Percentiles rank a stretch among this genome's conserved stretches.
Conservation (phyloP, 2,329 filamentous ascomycete species). For the Zasmidium angulare region DNA sequence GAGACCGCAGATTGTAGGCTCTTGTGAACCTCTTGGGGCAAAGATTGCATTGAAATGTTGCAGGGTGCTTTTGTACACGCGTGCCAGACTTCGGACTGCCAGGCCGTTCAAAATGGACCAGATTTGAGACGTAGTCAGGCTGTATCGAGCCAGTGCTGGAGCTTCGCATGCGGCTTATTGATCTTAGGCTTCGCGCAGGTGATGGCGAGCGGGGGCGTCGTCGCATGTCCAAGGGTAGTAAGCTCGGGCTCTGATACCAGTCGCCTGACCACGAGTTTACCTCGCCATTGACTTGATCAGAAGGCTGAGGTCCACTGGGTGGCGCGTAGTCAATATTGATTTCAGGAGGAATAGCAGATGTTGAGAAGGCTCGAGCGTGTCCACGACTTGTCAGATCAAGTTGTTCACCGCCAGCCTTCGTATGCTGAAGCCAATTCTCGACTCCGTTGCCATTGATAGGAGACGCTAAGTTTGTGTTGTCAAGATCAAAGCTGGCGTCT, state of each 20-base stretch:
- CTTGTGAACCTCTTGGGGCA: conserved; percentile 96
- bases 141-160: conserved; percentile 56
- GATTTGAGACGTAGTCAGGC: conserved; percentile 77
- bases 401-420: neutral
- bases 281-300: conserved; percentile 5
- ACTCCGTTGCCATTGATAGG: neutral
- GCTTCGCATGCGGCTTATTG: conserved; percentile 44
- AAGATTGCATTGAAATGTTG: conserved; percentile 90
- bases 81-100: conserved; percentile 63
- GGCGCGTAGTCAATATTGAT: conserved; percentile 94
- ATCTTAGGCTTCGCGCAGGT: conserved; percentile 30
- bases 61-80: conserved; percentile 97
- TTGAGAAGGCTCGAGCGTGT: neutral
- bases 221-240: conserved; percentile 44
- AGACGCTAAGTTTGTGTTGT: too few species aligned
- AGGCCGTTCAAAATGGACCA: conserved; percentile 84
- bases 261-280: neutral
- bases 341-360: conserved; percentile 62
- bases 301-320: conserved; percentile 51
- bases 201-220: conserved; percentile 46
- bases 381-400: neutral
- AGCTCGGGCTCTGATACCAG: conserved; percentile 30
- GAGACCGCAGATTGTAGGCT: conserved; percentile 93
- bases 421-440: neutral
- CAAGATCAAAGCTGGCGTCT: neutral